These are phyloP conservation scores for Debaryomyces sp. DNA, from an alignment of 1,139 yeast species.

Conservation along the genomic window DNA sequence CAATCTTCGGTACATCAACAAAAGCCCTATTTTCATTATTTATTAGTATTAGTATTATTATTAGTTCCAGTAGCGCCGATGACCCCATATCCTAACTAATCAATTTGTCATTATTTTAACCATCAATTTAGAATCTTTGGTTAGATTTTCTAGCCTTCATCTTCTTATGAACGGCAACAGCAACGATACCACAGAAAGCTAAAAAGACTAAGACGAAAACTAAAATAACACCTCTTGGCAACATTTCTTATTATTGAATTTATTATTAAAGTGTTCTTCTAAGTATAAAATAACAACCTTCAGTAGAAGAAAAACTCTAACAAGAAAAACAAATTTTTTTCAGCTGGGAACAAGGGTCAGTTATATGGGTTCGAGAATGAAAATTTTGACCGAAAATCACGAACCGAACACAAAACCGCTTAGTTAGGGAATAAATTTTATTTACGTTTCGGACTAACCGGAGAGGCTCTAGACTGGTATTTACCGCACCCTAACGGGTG, in stretches of 20 bases:
- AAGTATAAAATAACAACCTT: slow-evolving; percentile 7
- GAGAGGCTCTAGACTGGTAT: too few species aligned
- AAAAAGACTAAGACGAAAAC: slow-evolving; percentile 51
- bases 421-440: neutral
- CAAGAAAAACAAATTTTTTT: slow-evolving; percentile 5
- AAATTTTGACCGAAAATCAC: slow-evolving; percentile 7
- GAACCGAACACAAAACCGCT: slow-evolving; percentile 3
- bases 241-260: slow-evolving; percentile 29
- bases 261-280: slow-evolving; percentile 8
- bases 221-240: slow-evolving; percentile 55
- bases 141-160: slow-evolving; percentile 47
- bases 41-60: neutral
- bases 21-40: neutral
- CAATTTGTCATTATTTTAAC: neutral
- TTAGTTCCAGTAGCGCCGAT: neutral
- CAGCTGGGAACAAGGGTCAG: slow-evolving; percentile 6
- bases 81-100: neutral
- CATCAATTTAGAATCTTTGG: slow-evolving; percentile 46
- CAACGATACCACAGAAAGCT: slow-evolving; percentile 40
- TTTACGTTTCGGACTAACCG: slow-evolving; percentile 8
- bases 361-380: slow-evolving; percentile 8
- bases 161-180: slow-evolving; percentile 40
- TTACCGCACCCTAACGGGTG: too few species aligned
- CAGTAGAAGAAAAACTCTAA: slow-evolving; percentile 13
- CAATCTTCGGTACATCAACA: neutral